These are phyloP conservation scores for Trametes coccinea DNA, from an alignment of 768 basidiomycete species.

Conservation along the genomic window DNA sequence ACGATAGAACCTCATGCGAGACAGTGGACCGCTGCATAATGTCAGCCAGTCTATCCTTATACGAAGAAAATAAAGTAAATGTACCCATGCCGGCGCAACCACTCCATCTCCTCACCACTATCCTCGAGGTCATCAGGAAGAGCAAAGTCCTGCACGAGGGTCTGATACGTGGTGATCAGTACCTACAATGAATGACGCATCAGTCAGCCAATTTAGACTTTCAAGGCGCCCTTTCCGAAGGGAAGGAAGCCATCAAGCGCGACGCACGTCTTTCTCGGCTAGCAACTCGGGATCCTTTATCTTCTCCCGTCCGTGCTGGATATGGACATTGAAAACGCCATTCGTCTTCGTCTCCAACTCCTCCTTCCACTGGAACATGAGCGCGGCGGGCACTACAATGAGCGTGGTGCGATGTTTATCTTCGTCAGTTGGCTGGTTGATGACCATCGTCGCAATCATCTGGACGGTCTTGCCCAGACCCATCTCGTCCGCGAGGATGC, in stretches of 20 bases:
- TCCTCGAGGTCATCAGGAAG: conserved; percentile 49
- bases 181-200: conserved; percentile 40
- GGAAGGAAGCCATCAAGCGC: neutral
- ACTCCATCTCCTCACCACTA: conserved; percentile 47
- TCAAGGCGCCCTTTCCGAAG: conserved; percentile 38
- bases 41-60: neutral
- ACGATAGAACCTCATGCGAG: conserved; percentile 63
- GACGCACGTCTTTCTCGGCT: conserved; percentile 51
- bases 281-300: conserved; percentile 54
- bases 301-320: conserved; percentile 75
- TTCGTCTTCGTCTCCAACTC: conserved; percentile 72
- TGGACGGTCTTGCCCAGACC: conserved; percentile 75
- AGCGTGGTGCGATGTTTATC: conserved; percentile 59
- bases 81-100: conserved; percentile 52
- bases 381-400: conserved; percentile 74
- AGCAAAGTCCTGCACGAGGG: conserved; percentile 58
- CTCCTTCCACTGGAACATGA: conserved; percentile 76
- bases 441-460: conserved; percentile 77
- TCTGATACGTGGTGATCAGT: conserved; percentile 78
- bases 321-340: conserved; percentile 57
- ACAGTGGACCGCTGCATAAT: conserved; percentile 53
- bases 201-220: neutral
- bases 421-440: conserved; percentile 53
- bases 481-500: conserved; percentile 76
- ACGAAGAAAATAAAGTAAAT: neutral